Evolutionary conservation across 2,329 filamentous ascomycete genomes (phyloP), one percentile per base, ranked within the genome.

Genomic region (Onygena corvina): DNA sequence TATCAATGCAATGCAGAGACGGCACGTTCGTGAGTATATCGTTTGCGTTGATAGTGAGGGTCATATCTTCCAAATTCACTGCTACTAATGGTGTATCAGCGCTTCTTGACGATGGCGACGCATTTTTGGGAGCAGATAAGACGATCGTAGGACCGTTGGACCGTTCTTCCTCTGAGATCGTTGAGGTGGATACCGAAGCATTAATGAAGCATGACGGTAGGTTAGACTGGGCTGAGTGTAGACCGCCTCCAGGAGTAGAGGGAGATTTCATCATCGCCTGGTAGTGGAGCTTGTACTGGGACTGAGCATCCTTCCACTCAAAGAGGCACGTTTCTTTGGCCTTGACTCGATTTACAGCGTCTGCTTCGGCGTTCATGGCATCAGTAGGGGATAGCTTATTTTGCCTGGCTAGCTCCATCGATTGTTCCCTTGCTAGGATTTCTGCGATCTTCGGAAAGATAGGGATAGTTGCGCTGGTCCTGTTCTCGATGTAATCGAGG

Each of bases 361-460:
- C 64, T 4, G 57, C 61, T 55, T 73, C 67, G 3, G 70, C 61
- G 18, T 71, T 64, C 27, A 65, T 60, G 12, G 68, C 64, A 18
- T 71, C 64, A 3, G 64, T 59, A 11, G 67, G 64, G 2, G 65
- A 57, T 5, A 74, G 60, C 8, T 61, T 55, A 48, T 72, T 65
- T 44, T 67, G 55, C 34, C 64, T 63, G 18, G 66, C 63, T 25
- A 71, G 54, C 11, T 66, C 64, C 9, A 60, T 59, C 9, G 69
- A 67, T 47, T 72, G 66, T 34, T 73, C 70, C 25, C 73, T 67
- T 5, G 71, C 71, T 16, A 73, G 60, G 58, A 74, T 69, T 40
- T 69, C 71, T 11, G 71, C 71, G 14, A 73, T 58, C 45, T 69
- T 68, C n/a, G 71, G 71, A 53, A 73, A 73, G 36, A 73, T 31